Evolutionary conservation across 2,329 filamentous ascomycete genomes (phyloP).

Genomic region (Fusarium brachygibbosum): DNA sequence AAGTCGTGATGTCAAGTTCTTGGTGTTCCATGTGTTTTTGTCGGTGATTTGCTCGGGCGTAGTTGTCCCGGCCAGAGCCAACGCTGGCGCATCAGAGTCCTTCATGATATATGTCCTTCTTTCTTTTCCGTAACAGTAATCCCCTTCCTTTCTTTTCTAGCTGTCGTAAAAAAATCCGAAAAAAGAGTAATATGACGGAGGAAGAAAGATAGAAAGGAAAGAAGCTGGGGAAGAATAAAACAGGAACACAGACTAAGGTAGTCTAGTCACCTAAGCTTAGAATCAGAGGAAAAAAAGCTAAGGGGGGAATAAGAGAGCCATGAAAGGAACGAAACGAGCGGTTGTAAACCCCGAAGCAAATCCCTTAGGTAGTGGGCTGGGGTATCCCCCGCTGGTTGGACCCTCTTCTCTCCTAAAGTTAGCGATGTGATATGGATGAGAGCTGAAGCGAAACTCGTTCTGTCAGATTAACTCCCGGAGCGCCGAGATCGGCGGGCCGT

Average conservation of each 20-base stretch:
- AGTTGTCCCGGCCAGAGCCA: slow-evolving; percentile 43
- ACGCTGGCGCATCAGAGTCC: slow-evolving; percentile 29
- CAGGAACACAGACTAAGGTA: slow-evolving; percentile 1
- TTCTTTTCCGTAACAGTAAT: not conserved
- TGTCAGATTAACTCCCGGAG: slow-evolving; percentile 5
- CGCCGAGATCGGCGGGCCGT: slow-evolving; percentile 33
- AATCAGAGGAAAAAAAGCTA: slow-evolving; percentile 6
- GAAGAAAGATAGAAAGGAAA: slow-evolving; percentile 7
- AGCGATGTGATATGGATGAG: slow-evolving; percentile 1
- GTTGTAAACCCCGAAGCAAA: slow-evolving; percentile 21
- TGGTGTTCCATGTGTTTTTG: slow-evolving; percentile 76
- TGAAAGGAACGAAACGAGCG: slow-evolving; percentile 6
- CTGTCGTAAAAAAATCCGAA: not conserved
- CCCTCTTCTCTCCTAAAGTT: not conserved
- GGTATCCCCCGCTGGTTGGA: slow-evolving; percentile 30
- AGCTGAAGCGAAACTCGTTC: slow-evolving; percentile 3
- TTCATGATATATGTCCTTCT: slow-evolving; percentile 21
- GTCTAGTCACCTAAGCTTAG: not conserved
- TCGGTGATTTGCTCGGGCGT: slow-evolving; percentile 33
- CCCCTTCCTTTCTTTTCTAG: not conserved
- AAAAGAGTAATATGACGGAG: not conserved
- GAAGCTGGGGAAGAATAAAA: not conserved
- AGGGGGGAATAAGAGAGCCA: not conserved
- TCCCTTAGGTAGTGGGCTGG: slow-evolving; percentile 19
- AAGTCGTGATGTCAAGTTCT: slow-evolving; percentile 75